phyloP scores from a whole-genome alignment of 805 yeast species.

The Wickerhamomyces pijperi region DNA sequence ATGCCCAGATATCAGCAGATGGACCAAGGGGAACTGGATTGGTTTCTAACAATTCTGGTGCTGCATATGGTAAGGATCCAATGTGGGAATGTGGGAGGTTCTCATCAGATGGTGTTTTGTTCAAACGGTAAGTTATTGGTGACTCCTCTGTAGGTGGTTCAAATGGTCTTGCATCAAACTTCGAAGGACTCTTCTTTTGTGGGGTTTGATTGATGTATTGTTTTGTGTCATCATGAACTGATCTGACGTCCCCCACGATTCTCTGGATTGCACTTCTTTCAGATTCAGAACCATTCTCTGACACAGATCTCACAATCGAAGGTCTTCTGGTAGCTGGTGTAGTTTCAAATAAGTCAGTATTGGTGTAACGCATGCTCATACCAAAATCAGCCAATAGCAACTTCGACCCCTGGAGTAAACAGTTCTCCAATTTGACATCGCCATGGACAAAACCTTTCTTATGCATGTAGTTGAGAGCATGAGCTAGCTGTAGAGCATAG shows the following conservation, averaged over 20 bases:
- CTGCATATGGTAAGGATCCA: conserved; percentile 87
- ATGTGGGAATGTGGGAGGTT: conserved; percentile 50
- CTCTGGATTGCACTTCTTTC: conserved; percentile 6
- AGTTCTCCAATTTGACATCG: conserved; percentile 67
- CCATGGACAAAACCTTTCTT: conserved; percentile 61
- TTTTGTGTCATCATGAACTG: conserved; percentile 22
- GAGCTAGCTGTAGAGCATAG: conserved; percentile 41
- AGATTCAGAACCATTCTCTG: conserved; percentile 9
- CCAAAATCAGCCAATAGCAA: conserved; percentile 83
- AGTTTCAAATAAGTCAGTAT: conserved; percentile 2
- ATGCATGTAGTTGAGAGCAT: conserved; percentile 53
- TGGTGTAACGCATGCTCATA: conserved; percentile 37
- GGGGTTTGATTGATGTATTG: conserved; percentile 3
- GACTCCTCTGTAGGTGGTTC: conserved; percentile 9
- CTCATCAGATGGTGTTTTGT: conserved; percentile 6
- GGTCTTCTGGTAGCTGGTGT: conserved; percentile 15
- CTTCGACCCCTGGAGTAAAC: conserved; percentile 29
- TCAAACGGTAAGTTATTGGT: neutral
- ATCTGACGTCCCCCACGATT: conserved; percentile 16
- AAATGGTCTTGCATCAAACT: conserved; percentile 5
- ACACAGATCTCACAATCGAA: conserved; percentile 23
- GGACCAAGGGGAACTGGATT: conserved; percentile 52
- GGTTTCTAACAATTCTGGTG: conserved; percentile 71
- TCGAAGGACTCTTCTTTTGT: neutral
- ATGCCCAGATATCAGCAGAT: conserved; percentile 81